Conservation (phyloP, 1,284 basidiomycete species). For the Ceratobasidium sp. region DNA sequence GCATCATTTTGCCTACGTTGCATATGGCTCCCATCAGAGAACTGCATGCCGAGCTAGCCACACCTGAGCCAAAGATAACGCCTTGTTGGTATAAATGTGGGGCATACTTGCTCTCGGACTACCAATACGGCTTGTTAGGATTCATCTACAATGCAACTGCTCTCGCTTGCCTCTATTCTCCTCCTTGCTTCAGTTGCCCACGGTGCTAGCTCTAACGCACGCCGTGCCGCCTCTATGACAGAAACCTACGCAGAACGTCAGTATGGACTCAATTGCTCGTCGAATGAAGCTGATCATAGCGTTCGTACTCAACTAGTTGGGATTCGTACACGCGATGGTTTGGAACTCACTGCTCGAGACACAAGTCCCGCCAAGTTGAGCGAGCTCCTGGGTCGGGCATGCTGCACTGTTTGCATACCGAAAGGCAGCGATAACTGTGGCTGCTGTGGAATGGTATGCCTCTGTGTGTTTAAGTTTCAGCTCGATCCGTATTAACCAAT, state of each 20-base stretch:
- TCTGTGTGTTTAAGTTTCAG: not conserved
- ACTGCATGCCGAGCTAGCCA: not conserved
- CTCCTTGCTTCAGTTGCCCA: conserved; percentile 7
- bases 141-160: conserved; percentile 7
- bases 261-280: not conserved
- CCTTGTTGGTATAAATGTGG: not conserved
- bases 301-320: not conserved
- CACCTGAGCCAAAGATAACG: not conserved
- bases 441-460: conserved; percentile 38
- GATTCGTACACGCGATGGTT: conserved; percentile 1
- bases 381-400: conserved; percentile 37
- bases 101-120: not conserved
- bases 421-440: conserved; percentile 39
- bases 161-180: conserved; percentile 4
- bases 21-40: too few species aligned
- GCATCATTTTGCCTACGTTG: too few species aligned
- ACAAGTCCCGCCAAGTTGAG: conserved; percentile 34
- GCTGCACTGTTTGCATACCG: conserved; percentile 27
- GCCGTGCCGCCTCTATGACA: conserved; percentile 7
- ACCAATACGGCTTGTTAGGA: too few species aligned
- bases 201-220: conserved; percentile 12
- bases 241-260: conserved; percentile 30
- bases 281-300: not conserved
- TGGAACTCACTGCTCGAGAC: conserved; percentile 26
- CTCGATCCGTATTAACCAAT: not conserved